These are phyloP conservation scores for Thermothelomyces thermophilus DNA, from an alignment of 2,329 filamentous ascomycete species.

Conservation along the genomic window DNA sequence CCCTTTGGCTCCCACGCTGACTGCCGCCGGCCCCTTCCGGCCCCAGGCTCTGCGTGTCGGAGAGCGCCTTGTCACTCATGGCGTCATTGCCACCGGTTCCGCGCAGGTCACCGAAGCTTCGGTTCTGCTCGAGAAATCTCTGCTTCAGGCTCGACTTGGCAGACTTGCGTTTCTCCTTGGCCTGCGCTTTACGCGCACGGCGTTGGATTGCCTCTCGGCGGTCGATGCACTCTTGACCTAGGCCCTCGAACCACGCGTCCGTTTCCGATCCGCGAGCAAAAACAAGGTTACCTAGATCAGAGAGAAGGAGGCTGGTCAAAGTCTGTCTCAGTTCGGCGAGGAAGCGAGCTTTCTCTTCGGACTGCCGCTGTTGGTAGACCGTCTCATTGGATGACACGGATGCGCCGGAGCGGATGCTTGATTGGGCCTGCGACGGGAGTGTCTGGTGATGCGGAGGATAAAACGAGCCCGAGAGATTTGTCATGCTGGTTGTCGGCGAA, in stretches of 20 bases:
- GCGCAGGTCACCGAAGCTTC: constrained; percentile 60
- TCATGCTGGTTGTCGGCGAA: constrained; percentile 56
- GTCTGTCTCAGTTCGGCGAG: constrained; percentile 70
- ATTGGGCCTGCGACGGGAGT: constrained; percentile 40
- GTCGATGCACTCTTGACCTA: constrained; percentile 61
- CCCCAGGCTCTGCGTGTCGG: constrained; percentile 28
- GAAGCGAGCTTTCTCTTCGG: constrained; percentile 71
- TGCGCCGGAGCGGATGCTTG: constrained; percentile 54
- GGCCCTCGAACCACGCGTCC: constrained; percentile 72
- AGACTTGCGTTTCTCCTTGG: constrained; percentile 39
- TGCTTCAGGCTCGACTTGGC: constrained; percentile 42
- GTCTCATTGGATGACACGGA: constrained; percentile 63
- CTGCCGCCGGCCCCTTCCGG: constrained; percentile 33
- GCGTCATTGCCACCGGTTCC: constrained; percentile 39
- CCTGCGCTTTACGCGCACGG: constrained; percentile 35
- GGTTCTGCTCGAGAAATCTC: constrained; percentile 56
- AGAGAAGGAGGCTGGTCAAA: constrained; percentile 76
- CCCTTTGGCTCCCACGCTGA: constrained; percentile 19
- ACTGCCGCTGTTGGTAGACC: constrained; percentile 52
- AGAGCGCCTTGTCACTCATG: constrained; percentile 21
- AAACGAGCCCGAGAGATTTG: constrained; percentile 48
- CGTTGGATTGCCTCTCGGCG: constrained; percentile 51
- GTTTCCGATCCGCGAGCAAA: constrained; percentile 90
- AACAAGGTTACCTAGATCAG: constrained; percentile 79
- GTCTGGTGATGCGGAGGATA: constrained; percentile 38